Base-by-base conservation (phyloP, 345 rosid species). In the Heritiera littoralis region DNA sequence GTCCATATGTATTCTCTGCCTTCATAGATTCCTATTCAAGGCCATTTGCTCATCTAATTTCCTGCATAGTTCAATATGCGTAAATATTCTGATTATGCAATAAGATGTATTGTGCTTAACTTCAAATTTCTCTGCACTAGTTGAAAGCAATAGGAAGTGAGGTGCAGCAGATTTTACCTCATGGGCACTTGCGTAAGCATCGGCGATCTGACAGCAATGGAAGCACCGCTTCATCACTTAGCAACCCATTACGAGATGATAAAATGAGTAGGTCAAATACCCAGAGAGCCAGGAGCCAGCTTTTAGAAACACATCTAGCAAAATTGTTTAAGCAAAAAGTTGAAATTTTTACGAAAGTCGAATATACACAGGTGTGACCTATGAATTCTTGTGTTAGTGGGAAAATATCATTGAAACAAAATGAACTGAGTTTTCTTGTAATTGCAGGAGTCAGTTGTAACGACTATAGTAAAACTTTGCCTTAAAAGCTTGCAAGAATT, bases 251-350 rank as follows among this genome's bases (percentile, higher is more conserved):
- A 61, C 88, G 93, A 71, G 97, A 90, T 72, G 98, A 96, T 86
- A 91, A 80, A 84, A 78, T 92, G 82, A 80, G 74, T 75, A 89
- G 96, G 43, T 86, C 96, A 58, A 91, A 87, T 80, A 92, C 92
- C 69, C 94, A 93, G 61, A 87, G 88, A 83, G 98, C 93, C 56
- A 87, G 95, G 89, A 94, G 98, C 80, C 99, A 97, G 89, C 95
- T 97, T 82, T 84, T 97, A 75, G 99, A 97, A 86, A 94, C 98
- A 66, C 99, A 97, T 89, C 92, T 97, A 38, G 98, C 99, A 32
- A 97, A 97, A 86, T 88, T 97, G 84, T 97, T 97, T 83, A 97
- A 97, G 89, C 98, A 97, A 81, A 97, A 97, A 88, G 91, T 97
- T 74, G 98, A 97, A 81, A 97, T 97, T 78, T 94, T 97, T 84